A percentile compares a stretch with the other conserved stretches of the same genome.
Conservation (phyloP, 2,329 filamentous ascomycete genomes). For the Neonectria neomacrospora region DNA sequence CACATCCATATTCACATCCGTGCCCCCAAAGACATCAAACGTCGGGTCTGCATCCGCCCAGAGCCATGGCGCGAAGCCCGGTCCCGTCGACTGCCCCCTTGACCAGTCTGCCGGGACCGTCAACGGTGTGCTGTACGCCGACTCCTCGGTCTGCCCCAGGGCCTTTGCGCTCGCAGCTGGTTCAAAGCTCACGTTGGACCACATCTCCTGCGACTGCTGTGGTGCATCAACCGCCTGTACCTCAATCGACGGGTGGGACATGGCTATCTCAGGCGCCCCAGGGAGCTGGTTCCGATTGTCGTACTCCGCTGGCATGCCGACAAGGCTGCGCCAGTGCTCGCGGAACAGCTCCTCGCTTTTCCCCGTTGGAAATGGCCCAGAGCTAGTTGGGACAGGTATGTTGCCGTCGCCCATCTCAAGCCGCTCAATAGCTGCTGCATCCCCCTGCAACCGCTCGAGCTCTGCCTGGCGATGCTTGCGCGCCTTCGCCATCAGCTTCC, state of each 20-base stretch:
- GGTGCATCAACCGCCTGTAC: background rate
- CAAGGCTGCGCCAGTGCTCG: constrained; percentile 31
- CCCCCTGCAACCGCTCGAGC: constrained; percentile 47
- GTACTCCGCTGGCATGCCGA: background rate
- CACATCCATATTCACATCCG: constrained; percentile 45
- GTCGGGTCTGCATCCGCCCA: constrained; percentile 47
- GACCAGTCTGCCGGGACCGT: constrained; percentile 14
- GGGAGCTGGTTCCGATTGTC: background rate
- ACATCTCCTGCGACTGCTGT: constrained; percentile 1
- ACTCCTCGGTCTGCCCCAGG: background rate
- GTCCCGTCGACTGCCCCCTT: constrained; percentile 11
- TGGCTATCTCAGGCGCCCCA: fast-evolving
- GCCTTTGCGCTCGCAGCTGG: background rate
- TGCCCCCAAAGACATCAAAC: constrained; percentile 38
- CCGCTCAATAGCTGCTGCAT: constrained; percentile 39
- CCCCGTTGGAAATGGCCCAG: constrained; percentile 36
- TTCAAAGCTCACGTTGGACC: background rate
- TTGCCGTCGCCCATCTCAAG: constrained; percentile 46
- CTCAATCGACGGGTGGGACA: background rate
- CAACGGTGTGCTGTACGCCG: background rate
- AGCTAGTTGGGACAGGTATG: constrained; percentile 44
- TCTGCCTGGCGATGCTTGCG: constrained; percentile 51
- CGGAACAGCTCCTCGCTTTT: constrained; percentile 15
- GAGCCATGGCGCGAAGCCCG: constrained; percentile 46
- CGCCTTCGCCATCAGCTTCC: constrained; percentile 53